Conservation (phyloP, 176 grass and related monocot species). For the Oryza officinalis region DNA sequence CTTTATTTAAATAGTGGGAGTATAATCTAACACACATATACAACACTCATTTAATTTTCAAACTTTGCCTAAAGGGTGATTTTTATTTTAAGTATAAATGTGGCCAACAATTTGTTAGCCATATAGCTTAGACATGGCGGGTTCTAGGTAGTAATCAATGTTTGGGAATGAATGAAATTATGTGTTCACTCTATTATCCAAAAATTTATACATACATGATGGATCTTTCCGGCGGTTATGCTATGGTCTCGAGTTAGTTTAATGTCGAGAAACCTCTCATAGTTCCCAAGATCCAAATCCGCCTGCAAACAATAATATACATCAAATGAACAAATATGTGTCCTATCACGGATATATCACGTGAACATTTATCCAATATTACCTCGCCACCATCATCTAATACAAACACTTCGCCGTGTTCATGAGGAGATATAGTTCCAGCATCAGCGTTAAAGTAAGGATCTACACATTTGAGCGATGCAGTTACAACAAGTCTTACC, state of each 20-base stretch:
- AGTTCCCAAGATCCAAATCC: conserved; percentile 60
- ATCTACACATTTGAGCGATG: conserved; percentile 23
- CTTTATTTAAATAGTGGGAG: neutral
- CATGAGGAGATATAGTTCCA: conserved; percentile 47
- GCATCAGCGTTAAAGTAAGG: conserved; percentile 50
- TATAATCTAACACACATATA: neutral
- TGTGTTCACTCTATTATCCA: neutral
- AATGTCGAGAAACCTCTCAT: conserved; percentile 54
- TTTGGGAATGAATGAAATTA: neutral
- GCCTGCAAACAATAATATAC: conserved; percentile 29
- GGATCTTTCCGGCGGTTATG: conserved; percentile 59
- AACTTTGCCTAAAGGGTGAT: no score
- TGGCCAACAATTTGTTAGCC: no score
- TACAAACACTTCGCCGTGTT: conserved; percentile 46
- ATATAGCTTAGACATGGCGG: no score
- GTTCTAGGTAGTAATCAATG: no score
- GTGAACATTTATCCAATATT: neutral
- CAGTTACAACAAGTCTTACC: neutral
- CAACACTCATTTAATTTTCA: no score
- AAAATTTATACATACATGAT: conserved; percentile 32
- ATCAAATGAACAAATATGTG: neutral
- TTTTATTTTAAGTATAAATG: no score
- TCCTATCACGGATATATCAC: neutral
- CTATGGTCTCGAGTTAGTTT: conserved; percentile 53
- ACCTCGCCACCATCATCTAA: conserved; percentile 50